Conservation (phyloP, 352 stramenopile species). For the Phytophthora vignae region DNA sequence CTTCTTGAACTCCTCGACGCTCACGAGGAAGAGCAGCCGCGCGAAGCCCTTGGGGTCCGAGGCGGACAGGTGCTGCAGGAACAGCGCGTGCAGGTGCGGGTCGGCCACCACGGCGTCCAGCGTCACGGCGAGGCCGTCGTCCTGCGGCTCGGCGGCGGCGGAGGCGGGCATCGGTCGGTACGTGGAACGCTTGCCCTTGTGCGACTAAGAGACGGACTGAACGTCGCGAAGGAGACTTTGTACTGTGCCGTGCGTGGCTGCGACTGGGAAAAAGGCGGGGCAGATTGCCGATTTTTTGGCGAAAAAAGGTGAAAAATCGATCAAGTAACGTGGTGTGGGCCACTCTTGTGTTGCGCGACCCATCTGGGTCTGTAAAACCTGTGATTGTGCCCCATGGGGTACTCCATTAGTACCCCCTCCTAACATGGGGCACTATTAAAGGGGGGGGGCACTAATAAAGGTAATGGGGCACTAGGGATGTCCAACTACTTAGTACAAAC, state of each 20-base stretch:
- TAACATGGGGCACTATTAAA: no score
- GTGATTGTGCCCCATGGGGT: no score
- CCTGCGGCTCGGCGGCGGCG: slow-evolving; percentile 2
- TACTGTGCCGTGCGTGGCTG: background rate
- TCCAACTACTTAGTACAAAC: no score
- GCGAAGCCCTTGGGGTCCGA: slow-evolving; percentile 78
- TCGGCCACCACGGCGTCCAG: slow-evolving; percentile 81
- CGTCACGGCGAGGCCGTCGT: slow-evolving; percentile 42
- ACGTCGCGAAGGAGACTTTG: slow-evolving; percentile 3
- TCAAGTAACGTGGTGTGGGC: background rate
- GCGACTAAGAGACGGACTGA: slow-evolving; percentile 32
- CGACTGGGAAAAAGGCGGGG: slow-evolving; percentile 28
- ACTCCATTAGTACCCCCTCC: no score
- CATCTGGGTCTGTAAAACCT: no score
- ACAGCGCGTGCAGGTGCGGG: slow-evolving; percentile 80
- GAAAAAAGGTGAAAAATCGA: background rate
- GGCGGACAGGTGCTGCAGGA: slow-evolving; percentile 79
- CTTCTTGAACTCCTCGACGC: slow-evolving; percentile 90
- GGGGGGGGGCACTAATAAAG: no score
- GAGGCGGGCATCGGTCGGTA: slow-evolving; percentile 8
- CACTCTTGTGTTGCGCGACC: no score
- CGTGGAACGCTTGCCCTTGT: background rate
- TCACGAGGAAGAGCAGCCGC: slow-evolving; percentile 86
- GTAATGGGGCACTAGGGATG: no score
- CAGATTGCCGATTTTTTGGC: slow-evolving; percentile 15